Conservation (phyloP, 108 stramenopile genomes). For the Pseudonitzschia multiseries region DNA sequence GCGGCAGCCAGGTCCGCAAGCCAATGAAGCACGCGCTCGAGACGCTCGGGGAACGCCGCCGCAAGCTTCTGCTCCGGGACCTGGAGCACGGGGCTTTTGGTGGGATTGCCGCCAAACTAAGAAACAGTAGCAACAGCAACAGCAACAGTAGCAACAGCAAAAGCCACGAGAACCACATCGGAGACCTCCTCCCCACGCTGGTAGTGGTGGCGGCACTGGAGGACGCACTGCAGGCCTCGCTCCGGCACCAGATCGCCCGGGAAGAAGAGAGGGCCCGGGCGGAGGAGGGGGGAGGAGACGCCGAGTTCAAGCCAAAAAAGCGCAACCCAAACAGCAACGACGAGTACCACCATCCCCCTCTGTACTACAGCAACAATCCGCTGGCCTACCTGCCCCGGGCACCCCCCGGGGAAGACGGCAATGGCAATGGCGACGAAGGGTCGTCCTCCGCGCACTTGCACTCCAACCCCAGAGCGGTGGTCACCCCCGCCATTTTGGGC, state of each 20-base stretch:
- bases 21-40: conserved; percentile 12
- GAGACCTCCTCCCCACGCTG: conserved; percentile 24
- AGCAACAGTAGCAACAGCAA: too few relatives aligned
- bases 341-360: conserved; percentile 23
- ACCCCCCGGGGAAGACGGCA: conserved; percentile 14
- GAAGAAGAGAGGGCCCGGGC: not conserved
- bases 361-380: conserved; percentile 36
- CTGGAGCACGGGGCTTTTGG: conserved; percentile 16
- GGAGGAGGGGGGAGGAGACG: not conserved
- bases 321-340: not conserved
- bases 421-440: not conserved
- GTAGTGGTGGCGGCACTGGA: conserved; percentile 33
- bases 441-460: too few relatives aligned
- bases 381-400: conserved; percentile 25
- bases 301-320: too few relatives aligned
- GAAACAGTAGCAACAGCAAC: too few relatives aligned
- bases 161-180: too few relatives aligned
- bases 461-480: conserved; percentile 9
- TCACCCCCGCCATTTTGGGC: conserved; percentile 17
- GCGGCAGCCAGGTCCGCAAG: not conserved
- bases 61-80: conserved; percentile 2
- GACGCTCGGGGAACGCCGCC: conserved; percentile 25
- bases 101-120: too few relatives aligned
- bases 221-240: conserved; percentile 33
- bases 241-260: conserved; percentile 22